Base-by-base conservation (phyloP, 768 basidiomycete species). In the Ramaria sp. region DNA sequence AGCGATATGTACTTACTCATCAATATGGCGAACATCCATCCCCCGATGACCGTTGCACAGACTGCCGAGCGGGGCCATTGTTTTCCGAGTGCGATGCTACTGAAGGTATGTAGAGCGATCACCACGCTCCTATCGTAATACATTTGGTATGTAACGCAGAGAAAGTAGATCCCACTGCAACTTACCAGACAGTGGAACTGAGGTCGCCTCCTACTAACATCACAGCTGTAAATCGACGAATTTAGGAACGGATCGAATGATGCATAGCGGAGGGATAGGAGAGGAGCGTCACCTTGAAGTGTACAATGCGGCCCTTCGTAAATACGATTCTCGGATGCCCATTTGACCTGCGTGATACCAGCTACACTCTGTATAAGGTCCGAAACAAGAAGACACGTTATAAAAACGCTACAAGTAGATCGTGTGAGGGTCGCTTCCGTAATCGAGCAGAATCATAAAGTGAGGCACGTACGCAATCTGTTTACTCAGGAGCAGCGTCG, bases 361-460 rank as follows among this genome's bases (percentile, higher is more conserved):
- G 56, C 38, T 9, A 57, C n/a, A 25, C 56, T 57, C 38, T 57
- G 56, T 6, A 57, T 45, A 24, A 57, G 44, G 24, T 57, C 56
- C 12, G 56, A 51, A 15, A 57, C 12, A 22, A 57, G 39, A 4
- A 57, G 41, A 45, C 56, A 57, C 22, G 44, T 36, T 24, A 57
- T 38, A 39, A 57, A 57, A 7, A 52, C 50, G 16, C 56, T 57
- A 28, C 15, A 30, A 7, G 20, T 18, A 48, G 16, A 16, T n/a
- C n/a, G 10, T 18, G 18, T 18, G 13, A 43, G 24, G 27, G 15
- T 20, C 13, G 16, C 16, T 37, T 37, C 16, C 13, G 38, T 15
- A 15, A 39, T 39, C 15, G 4, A 5, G 18, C 16, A 5, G 16
- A 39, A 4, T 18, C 38, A 39, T 4, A 39, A 32, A 45, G 9